phyloP scores from a whole-genome alignment of 257 asterid genomes.

The Linaria vulgaris region DNA sequence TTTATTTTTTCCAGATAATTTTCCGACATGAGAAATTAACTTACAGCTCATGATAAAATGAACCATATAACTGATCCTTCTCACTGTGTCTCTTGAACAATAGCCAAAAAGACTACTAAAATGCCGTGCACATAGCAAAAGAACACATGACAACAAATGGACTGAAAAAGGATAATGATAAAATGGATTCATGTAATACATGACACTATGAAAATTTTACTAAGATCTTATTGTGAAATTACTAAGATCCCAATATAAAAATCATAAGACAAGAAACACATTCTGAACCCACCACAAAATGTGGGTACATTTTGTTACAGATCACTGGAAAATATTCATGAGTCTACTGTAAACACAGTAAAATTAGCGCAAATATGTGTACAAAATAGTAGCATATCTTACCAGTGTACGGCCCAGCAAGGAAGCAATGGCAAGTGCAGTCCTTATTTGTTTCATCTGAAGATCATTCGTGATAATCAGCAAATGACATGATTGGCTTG shows the following conservation, averaged over 20 bases:
- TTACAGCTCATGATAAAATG: no score
- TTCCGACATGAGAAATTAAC: not conserved
- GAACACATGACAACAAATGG: no score
- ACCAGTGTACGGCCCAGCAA: slow-evolving; percentile 91
- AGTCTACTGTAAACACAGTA: not conserved
- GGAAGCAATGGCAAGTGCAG: slow-evolving; percentile 91
- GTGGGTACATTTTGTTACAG: not conserved
- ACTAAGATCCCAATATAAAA: not conserved
- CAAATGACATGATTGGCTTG: slow-evolving; percentile 14
- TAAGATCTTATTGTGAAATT: not conserved
- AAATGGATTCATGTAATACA: no score
- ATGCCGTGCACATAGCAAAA: no score
- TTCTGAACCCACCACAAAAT: not conserved
- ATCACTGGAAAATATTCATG: not conserved
- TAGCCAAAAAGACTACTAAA: not conserved
- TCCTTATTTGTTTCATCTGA: slow-evolving; percentile 94
- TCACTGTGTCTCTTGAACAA: not conserved
- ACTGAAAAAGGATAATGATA: no score
- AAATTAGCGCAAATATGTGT: slow-evolving; percentile 14
- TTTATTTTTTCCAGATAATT: not conserved
- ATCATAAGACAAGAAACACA: not conserved
- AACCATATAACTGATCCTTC: not conserved
- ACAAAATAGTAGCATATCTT: slow-evolving; percentile 34
- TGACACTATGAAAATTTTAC: no score
- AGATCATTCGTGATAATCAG: slow-evolving; percentile 30